Conservation (phyloP, 2,329 filamentous ascomycete species). For the Onygenales sp. region DNA sequence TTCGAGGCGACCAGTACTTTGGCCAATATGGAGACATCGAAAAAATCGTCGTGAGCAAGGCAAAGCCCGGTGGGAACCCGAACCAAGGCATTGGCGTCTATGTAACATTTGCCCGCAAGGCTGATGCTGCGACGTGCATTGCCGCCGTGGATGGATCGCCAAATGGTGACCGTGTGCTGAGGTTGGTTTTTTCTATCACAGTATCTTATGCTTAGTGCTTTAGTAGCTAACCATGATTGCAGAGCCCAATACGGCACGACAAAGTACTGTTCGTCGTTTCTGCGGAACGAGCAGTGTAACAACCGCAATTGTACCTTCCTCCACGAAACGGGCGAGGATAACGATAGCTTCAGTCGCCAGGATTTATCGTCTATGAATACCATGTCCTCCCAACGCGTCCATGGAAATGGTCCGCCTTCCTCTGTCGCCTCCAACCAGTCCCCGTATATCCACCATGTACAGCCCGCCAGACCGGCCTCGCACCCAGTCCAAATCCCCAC, state of each 20-base stretch:
- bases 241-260: slow-evolving; percentile 77
- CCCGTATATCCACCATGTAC: slow-evolving; percentile 30
- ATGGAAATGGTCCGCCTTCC: slow-evolving; percentile 2
- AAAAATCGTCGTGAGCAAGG: slow-evolving; percentile 97
- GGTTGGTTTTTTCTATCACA: slow-evolving; percentile 48
- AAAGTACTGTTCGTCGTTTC: slow-evolving; percentile 96
- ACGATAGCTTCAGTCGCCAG: slow-evolving; percentile 90
- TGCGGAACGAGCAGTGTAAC: slow-evolving; percentile 86
- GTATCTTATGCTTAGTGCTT: neutral
- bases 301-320: slow-evolving; percentile 98
- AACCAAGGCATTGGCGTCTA: slow-evolving; percentile 92
- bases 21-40: slow-evolving; percentile 97
- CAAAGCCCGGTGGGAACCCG: slow-evolving; percentile 60
- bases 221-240: neutral
- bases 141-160: slow-evolving; percentile 82
- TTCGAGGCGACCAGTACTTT: slow-evolving; percentile 88
- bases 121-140: slow-evolving; percentile 85
- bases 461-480: slow-evolving; percentile 16
- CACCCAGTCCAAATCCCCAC: slow-evolving; percentile 33
- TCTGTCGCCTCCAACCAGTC: neutral
- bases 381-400: slow-evolving; percentile 63
- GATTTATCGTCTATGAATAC: slow-evolving; percentile 93
- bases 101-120: slow-evolving; percentile 90
- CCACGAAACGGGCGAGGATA: slow-evolving; percentile 95
- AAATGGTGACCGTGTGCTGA: slow-evolving; percentile 77